These are phyloP conservation scores for Xylariomycetidae sp. DNA, from an alignment of 2,329 filamentous ascomycete species.

Conservation along the genomic window DNA sequence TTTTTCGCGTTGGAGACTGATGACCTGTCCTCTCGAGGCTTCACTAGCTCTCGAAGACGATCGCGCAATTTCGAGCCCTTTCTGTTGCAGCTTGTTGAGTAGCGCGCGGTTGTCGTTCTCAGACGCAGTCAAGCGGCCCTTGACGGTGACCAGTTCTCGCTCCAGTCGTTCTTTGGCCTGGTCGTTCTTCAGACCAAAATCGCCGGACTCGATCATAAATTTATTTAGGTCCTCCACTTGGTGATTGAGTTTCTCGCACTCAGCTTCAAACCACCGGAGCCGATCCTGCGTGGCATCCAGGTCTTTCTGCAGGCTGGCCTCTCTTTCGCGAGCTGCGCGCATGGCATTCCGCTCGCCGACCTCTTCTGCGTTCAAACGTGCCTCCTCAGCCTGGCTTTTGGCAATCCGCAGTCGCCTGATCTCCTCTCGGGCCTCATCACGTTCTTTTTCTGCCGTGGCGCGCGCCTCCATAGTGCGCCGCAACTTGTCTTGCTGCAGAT, in stretches of 20 bases:
- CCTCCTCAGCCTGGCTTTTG: conserved; percentile 81
- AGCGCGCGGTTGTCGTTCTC: conserved; percentile 94
- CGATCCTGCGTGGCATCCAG: conserved; percentile 74
- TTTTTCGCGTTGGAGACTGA: conserved; percentile 78
- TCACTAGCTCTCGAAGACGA: conserved; percentile 84
- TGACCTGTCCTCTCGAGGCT: conserved; percentile 71
- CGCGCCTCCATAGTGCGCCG: conserved; percentile 80
- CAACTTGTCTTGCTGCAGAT: conserved; percentile 87
- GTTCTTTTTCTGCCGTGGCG: conserved; percentile 74
- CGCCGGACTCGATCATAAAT: conserved; percentile 82
- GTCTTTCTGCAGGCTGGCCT: conserved; percentile 72
- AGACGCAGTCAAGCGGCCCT: conserved; percentile 81
- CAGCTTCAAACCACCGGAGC: conserved; percentile 72
- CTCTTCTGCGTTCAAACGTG: conserved; percentile 75
- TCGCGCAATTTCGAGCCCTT: conserved; percentile 91
- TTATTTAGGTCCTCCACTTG: conserved; percentile 84
- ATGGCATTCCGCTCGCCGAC: conserved; percentile 76
- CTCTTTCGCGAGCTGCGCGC: conserved; percentile 72
- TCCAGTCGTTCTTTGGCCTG: conserved; percentile 92
- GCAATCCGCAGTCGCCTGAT: conserved; percentile 77
- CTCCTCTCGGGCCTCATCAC: conserved; percentile 83
- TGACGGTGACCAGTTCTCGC: conserved; percentile 84
- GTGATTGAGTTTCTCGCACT: conserved; percentile 69
- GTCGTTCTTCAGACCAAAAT: conserved; percentile 85
- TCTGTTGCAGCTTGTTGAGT: conserved; percentile 96